Conservation (phyloP, 2,329 filamentous ascomycete genomes). For the Onygena corvina region DNA sequence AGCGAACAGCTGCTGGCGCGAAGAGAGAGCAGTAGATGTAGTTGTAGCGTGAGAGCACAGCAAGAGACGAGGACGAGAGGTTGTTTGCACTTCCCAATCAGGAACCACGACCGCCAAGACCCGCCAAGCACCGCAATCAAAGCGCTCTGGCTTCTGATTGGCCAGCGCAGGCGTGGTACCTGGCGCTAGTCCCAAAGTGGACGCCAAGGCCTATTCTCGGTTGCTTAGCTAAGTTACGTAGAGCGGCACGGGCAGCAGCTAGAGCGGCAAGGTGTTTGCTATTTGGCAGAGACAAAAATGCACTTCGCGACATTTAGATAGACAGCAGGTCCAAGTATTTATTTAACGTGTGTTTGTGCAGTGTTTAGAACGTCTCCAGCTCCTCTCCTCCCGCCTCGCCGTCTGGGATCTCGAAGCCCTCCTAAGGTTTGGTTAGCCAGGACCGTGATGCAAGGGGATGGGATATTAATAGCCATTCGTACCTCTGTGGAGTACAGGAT, state of each 20-base stretch:
- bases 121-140: not conserved
- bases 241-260: no score
- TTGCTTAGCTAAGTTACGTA: no score
- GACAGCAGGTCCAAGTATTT: not conserved
- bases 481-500: conserved; percentile 95
- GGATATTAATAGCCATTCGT: conserved; percentile 14
- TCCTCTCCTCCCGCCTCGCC: conserved; percentile 46
- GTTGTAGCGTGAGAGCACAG: not conserved
- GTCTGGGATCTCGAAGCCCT: conserved; percentile 76
- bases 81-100: not conserved
- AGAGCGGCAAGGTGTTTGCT: no score
- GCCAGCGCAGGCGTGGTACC: not conserved
- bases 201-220: not conserved
- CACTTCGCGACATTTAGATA: not conserved
- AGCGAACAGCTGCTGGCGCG: no score
- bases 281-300: no score
- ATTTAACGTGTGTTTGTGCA: not conserved
- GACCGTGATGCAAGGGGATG: not conserved
- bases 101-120: not conserved
- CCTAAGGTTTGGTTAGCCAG: conserved; percentile 16
- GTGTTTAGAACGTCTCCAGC: conserved; percentile 29
- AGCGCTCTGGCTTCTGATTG: not conserved
- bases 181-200: not conserved
- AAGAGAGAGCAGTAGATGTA: not conserved
- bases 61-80: not conserved